Base-by-base conservation (phyloP, 768 basidiomycete genomes). In the Neoboletus subvelutipes region DNA sequence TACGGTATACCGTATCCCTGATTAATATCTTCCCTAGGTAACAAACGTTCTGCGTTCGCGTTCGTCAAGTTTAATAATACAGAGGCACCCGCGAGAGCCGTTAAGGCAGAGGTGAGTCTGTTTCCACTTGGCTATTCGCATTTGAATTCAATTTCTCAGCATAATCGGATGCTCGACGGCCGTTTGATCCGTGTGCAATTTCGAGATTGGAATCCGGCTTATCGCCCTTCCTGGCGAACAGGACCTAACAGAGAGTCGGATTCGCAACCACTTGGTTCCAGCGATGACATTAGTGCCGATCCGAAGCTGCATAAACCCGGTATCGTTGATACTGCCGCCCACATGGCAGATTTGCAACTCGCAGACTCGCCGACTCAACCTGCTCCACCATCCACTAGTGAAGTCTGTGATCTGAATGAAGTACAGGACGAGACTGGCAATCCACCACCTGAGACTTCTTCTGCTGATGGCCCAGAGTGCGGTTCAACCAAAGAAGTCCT, bases 111-210 rank as follows among this genome's bases (percentile, higher is more conserved):
- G 78, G 90, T 88, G 51, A 22, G 55, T 36, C 22, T 26, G 64
- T 59, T 22, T 28, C 36, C 22, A 17, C 28, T 45, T 53, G 12
- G 17, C 20, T 22, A 40, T 26, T 6, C 52, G 18, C 48, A 51
- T 59, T 34, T 60, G 20, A 58, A 41, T 42, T 37, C 36, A 26
- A 26, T 39, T 61, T 50, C n/a, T 45, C n/a, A 92, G 90, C 85
- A 91, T 61, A 86, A 89, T 66, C 83, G 82, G 42, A 68, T 84
- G 15, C 78, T 87, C 55, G 82, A 84, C 52, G 89, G 88, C 28
- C 84, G 87, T 45, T 76, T 83, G 5, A 84, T 92, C 67, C 83
- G 89, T 20, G 88, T 92, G 36, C 87, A 90, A 61, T 73, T 91
- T 37, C 80, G 88, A 42, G 88, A 90, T 60, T 81, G 80, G 64